These are phyloP conservation scores for Saturnispora galanensis DNA, from an alignment of 805 yeast genomes.

Conservation along the genomic window DNA sequence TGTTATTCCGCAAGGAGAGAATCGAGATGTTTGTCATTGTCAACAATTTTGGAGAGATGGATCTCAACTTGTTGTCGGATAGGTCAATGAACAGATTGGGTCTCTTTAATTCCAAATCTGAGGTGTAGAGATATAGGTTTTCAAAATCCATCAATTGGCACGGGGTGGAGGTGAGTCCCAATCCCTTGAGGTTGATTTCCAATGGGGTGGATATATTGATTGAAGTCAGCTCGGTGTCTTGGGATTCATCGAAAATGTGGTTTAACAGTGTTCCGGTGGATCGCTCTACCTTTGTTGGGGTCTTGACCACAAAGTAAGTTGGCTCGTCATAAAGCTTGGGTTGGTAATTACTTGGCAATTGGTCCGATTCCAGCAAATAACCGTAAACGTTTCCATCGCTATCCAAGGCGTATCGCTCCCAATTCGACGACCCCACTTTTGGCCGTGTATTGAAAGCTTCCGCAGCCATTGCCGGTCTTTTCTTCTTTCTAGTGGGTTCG, in stretches of 20 bases:
- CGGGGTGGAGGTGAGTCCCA: constrained; percentile 41
- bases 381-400: constrained; percentile 33
- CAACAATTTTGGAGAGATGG: constrained; percentile 42
- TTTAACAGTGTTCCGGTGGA: constrained; percentile 35
- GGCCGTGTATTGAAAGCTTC: too few species aligned
- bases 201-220: constrained; percentile 25
- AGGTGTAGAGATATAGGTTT: constrained; percentile 37
- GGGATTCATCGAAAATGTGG: constrained; percentile 35
- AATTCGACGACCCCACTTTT: too few species aligned
- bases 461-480: neutral
- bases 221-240: constrained; percentile 11
- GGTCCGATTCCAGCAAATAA: constrained; percentile 20
- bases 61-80: constrained; percentile 37
- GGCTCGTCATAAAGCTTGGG: constrained; percentile 28
- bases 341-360: constrained; percentile 22
- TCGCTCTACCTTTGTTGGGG: constrained; percentile 15
- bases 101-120: constrained; percentile 23
- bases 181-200: constrained; percentile 36
- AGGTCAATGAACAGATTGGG: constrained; percentile 40
- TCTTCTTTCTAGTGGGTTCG: constrained; percentile 21
- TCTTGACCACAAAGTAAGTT: constrained; percentile 23
- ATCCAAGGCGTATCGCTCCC: constrained; percentile 32
- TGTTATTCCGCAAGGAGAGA: constrained; percentile 42
- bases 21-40: constrained; percentile 41
- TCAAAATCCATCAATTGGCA: constrained; percentile 50